A percentile compares a stretch with the other conserved stretches of the same genome.
Evolutionary conservation across 148 eudicot species (phyloP).

Genomic region (Rhododendron ovatum): DNA sequence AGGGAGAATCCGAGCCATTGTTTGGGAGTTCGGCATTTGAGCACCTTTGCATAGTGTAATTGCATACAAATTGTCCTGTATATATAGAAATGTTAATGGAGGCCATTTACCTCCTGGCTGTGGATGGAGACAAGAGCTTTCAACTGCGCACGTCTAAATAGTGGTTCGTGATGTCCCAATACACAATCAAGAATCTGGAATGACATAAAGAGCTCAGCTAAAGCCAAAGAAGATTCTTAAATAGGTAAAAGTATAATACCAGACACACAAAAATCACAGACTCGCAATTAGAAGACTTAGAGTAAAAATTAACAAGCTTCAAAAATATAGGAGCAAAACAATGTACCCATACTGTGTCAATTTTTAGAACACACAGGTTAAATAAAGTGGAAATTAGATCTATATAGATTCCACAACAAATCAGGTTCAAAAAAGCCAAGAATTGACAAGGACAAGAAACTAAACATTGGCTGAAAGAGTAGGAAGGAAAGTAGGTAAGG

Average conservation of each 20-base stretch:
- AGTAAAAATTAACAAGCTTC: not conserved
- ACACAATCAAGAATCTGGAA: slow-evolving; percentile 74
- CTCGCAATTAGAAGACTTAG: not conserved
- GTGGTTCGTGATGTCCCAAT: slow-evolving; percentile 76
- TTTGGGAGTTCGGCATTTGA: not conserved
- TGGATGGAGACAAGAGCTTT: slow-evolving; percentile 93
- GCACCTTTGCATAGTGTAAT: not conserved
- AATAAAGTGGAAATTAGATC: not conserved
- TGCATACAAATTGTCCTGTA: not conserved
- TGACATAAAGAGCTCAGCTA: slow-evolving; percentile 5
- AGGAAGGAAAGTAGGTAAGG: not conserved
- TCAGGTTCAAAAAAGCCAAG: not conserved
- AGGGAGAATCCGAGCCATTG: not conserved
- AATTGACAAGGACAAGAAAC: not conserved
- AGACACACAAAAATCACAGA: not conserved
- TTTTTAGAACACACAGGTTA: not conserved
- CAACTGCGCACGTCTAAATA: slow-evolving; percentile 86
- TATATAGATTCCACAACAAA: not conserved
- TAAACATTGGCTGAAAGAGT: not conserved
- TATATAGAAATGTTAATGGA: not conserved
- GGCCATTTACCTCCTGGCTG: slow-evolving; percentile 57
- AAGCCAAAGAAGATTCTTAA: not conserved
- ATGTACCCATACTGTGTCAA: not conserved
- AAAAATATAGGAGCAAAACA: not conserved
- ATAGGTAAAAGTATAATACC: not conserved